These are phyloP conservation scores for Vigna reflexopilosa DNA, from an alignment of 306 rosid species.

Conservation along the genomic window DNA sequence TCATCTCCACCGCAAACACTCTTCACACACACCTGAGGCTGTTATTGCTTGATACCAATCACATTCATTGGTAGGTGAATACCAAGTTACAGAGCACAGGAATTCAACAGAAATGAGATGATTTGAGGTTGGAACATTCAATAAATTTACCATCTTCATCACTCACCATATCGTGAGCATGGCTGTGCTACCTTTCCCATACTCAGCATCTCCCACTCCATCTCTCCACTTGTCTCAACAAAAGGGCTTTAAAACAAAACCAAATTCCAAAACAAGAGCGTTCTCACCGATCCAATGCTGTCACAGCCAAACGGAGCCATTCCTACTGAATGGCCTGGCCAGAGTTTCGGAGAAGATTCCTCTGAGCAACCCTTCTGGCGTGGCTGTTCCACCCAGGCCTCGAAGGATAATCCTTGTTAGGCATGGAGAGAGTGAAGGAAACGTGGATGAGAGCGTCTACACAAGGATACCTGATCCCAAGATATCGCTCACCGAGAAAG, in stretches of 20 bases:
- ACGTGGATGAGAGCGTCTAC: conserved; percentile 74
- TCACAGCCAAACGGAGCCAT: conserved; percentile 32
- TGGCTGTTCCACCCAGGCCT: conserved; percentile 70
- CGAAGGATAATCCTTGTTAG: conserved; percentile 85
- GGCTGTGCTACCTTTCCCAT: conserved; percentile 32
- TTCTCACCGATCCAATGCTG: conserved; percentile 48
- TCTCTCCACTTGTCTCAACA: conserved; percentile 27
- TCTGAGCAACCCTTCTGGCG: background rate
- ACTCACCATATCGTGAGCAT: conserved; percentile 5
- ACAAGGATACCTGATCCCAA: conserved; percentile 78
- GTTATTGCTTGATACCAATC: background rate
- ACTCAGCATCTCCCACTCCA: background rate
- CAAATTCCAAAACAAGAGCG: conserved; percentile 18
- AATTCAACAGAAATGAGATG: background rate
- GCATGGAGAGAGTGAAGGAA: conserved; percentile 89
- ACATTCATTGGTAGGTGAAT: background rate
- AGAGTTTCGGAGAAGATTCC: conserved; percentile 57
- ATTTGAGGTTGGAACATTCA: background rate
- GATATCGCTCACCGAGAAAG: conserved; percentile 66
- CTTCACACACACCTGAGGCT: conserved; percentile 2
- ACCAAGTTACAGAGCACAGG: background rate
- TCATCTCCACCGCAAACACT: conserved; percentile 36
- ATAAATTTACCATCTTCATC: background rate
- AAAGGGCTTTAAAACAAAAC: conserved; percentile 16
- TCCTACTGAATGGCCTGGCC: conserved; percentile 21